Conservation (phyloP, 1,139 yeast genomes). For the Yamadazyma pseudoaaseri region DNA sequence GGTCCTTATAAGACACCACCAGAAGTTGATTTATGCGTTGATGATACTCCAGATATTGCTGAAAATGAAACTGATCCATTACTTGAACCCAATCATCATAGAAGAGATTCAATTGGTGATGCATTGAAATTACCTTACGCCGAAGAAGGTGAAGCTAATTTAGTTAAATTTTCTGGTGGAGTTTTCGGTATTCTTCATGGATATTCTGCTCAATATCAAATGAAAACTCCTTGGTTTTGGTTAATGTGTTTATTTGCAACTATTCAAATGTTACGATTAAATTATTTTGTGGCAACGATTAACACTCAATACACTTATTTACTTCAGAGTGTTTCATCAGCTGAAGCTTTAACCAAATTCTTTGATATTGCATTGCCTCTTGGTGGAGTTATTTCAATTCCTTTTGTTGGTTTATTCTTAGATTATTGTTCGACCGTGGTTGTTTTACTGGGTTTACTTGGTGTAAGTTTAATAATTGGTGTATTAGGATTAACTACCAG, state of each 20-base stretch:
- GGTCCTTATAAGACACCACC: slow-evolving; percentile 41
- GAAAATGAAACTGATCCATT: slow-evolving; percentile 24
- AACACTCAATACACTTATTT: slow-evolving; percentile 44
- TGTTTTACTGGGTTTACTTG: slow-evolving; percentile 30
- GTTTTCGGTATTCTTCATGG: slow-evolving; percentile 47
- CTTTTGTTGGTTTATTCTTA: slow-evolving; percentile 41
- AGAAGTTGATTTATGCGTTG: slow-evolving; percentile 26
- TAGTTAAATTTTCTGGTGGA: slow-evolving; percentile 37
- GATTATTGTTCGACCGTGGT: slow-evolving; percentile 37
- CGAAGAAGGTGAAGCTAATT: slow-evolving; percentile 36
- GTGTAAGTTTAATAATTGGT: slow-evolving; percentile 35
- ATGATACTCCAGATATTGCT: slow-evolving; percentile 17
- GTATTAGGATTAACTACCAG: slow-evolving; percentile 35
- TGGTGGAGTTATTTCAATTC: slow-evolving; percentile 44
- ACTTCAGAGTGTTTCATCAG: slow-evolving; percentile 26
- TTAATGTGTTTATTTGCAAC: slow-evolving; percentile 39
- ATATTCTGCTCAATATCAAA: slow-evolving; percentile 38
- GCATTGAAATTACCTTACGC: slow-evolving; percentile 46
- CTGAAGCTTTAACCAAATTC: slow-evolving; percentile 32
- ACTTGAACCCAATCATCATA: slow-evolving; percentile 12
- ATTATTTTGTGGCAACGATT: slow-evolving; percentile 48
- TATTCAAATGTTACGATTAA: slow-evolving; percentile 44
- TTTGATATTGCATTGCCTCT: slow-evolving; percentile 48
- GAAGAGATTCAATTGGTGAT: slow-evolving; percentile 47
- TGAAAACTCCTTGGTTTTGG: slow-evolving; percentile 43